Base-by-base conservation (phyloP, 768 basidiomycete genomes). In the Pleurotus salmoneostramineus region DNA sequence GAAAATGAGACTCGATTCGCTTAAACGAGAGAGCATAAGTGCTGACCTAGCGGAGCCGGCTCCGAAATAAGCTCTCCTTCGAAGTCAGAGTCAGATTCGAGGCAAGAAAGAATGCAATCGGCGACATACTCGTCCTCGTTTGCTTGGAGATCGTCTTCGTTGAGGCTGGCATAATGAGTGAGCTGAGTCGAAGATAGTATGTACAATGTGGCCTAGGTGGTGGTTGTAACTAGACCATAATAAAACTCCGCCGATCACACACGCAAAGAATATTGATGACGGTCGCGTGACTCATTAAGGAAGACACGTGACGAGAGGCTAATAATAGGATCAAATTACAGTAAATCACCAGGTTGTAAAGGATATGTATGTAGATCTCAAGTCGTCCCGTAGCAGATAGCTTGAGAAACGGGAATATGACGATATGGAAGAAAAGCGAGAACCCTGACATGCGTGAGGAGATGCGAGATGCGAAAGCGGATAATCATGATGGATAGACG, bases 1-100 rank as follows among this genome's bases (percentile, higher is more conserved):
- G n/a, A 31, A 27, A 40, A 35, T 55, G 55, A 36, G 17, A 32
- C 33, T 10, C 12, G 34, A 14, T 37, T 6, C 33, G n/a, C 21
- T 5, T 34, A 8, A 35, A 34, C 15, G 11, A 34, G 17, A n/a
- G 7, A 7, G 15, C n/a, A 21, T n/a, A 40, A 35, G 66, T 27
- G 21, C 66, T 34, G 37, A 77, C 77, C 74, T 43, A 75, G 44
- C 5, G 74, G 74, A 5, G 70, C 70, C 21, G 75, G 65, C 14
- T 73, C 71, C 7, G 74, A 74, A 8, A 60, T 51, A 3, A 61
- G 64, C 50, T 66, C 66, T 4, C 75, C 76, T 78, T 43, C 56
- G 49, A 36, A 37, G 47, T 32, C 17, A 27, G 3, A 60, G 48
- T 44, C 47, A 56, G 21, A 3, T 5, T 27, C 4, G 6, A 45